A percentile compares a stretch with the other conserved stretches of the same genome.
These are phyloP conservation scores for Claviceps africana DNA, from an alignment of 2,329 filamentous ascomycete genomes.

Conservation along the genomic window DNA sequence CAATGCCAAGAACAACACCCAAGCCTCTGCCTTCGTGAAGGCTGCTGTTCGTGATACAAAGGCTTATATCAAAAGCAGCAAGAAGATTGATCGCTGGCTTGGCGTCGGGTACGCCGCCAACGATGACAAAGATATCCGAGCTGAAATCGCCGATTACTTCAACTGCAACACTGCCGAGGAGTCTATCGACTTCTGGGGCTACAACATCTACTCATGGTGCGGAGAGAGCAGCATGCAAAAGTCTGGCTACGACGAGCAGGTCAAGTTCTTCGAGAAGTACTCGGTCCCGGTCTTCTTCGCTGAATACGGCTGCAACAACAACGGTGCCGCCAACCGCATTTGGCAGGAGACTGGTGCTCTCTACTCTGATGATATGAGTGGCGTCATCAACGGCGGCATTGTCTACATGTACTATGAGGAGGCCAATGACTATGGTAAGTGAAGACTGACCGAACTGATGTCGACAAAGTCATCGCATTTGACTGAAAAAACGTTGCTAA, in stretches of 20 bases:
- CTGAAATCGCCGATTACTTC: slow-evolving; percentile 79
- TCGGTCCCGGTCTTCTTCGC: slow-evolving; percentile 95
- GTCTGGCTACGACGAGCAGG: slow-evolving; percentile 73
- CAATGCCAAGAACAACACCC: slow-evolving; percentile 77
- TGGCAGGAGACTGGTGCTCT: slow-evolving; percentile 79
- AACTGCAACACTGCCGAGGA: slow-evolving; percentile 59
- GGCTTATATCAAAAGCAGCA: slow-evolving; percentile 73
- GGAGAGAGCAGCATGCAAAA: slow-evolving; percentile 61
- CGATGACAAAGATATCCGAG: slow-evolving; percentile 74
- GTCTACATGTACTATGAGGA: slow-evolving; percentile 99
- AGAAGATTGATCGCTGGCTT: slow-evolving; percentile 65
- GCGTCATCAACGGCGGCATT: slow-evolving; percentile 87
- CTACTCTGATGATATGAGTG: slow-evolving; percentile 67
- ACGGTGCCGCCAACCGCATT: slow-evolving; percentile 49
- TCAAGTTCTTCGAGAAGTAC: slow-evolving; percentile 76
- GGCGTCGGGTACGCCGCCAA: slow-evolving; percentile 94
- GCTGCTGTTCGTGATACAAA: slow-evolving; percentile 94
- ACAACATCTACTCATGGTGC: slow-evolving; percentile 99
- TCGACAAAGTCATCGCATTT: background rate
- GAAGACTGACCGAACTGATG: background rate
- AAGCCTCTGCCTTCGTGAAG: slow-evolving; percentile 89
- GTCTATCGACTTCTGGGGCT: slow-evolving; percentile 93
- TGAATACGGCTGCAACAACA: slow-evolving; percentile 87
- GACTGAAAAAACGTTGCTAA: background rate
- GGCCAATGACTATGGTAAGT: slow-evolving; percentile 66